Evolutionary conservation across 192 early-diverging fungal genomes (phyloP).

Genomic region (Backusella luteola): DNA sequence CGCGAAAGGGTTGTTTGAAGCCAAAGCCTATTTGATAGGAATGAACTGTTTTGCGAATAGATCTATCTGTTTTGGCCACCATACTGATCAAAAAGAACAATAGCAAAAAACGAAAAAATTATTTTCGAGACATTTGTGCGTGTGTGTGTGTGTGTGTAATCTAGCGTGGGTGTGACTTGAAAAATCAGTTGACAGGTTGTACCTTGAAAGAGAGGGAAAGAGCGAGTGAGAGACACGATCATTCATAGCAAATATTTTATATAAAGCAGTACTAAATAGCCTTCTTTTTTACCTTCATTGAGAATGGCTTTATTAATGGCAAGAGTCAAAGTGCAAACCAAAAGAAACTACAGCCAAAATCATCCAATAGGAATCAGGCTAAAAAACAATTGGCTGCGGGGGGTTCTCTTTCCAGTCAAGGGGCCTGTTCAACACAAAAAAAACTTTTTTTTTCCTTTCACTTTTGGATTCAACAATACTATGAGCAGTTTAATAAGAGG

Average conservation of each 20-base stretch:
- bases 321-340: no score
- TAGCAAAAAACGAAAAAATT: neutral
- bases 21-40: slow-evolving; percentile 79
- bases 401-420: slow-evolving; percentile 8
- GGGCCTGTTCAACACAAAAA: slow-evolving; percentile 7
- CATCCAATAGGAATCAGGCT: neutral
- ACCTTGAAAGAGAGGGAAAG: no score
- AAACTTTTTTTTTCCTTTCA: neutral
- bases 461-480: neutral
- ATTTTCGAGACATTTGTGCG: neutral
- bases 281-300: no score
- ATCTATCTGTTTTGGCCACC: slow-evolving; percentile 82
- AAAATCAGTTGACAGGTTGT: neutral
- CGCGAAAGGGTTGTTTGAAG: slow-evolving; percentile 92
- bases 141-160: no score
- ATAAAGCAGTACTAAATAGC: no score
- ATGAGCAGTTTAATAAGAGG: slow-evolving; percentile 4
- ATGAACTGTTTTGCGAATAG: slow-evolving; percentile 78
- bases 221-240: no score
- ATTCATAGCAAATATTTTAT: no score
- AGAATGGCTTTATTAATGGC: no score
- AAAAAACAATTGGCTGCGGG: neutral
- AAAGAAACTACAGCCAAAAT: neutral
- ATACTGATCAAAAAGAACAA: slow-evolving; percentile 41
- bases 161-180: neutral